Evolutionary conservation across 2,329 filamentous ascomycete genomes (phyloP), one percentile per base, ranked within the genome.

Genomic region (Teratosphaeria viscida): DNA sequence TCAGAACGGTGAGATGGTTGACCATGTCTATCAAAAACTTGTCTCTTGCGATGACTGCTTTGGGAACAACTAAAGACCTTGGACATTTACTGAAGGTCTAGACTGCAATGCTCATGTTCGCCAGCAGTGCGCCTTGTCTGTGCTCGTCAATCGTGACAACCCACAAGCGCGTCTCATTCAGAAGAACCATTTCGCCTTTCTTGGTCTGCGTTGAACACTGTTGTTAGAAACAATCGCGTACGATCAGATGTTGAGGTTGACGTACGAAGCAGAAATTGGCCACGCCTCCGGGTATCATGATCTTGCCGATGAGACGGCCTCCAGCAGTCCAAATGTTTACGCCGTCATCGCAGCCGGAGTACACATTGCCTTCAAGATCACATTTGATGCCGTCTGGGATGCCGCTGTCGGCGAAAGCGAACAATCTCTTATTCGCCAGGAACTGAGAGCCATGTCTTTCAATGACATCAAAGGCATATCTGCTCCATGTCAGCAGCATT

Each of bases 371-470:
- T 2, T 77, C 64, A 1, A 73, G 74, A 64, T 84, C 82, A 49
- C 77, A 76, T 62, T 81, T 80, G 61, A 82, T 72, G 8, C 85
- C 85, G 63, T 88, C 85, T 0, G 85, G 83, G 2, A 83, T 73
- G 2, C 82, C 80, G 63, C 61, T 60, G 58, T 67, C 67, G 23
- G 64, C 62, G 61, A 68, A 65, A n/a, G 68, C 68, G 59, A 69
- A 70, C 2, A 70, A 55, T 35, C 66, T 58, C 52, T 66, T 56
- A 54, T 69, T 70, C 34, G 64, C 61, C 43, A 69, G 58, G 47
- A 68, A 67, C 1, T 62, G 63, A 12, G 62, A 60, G 19, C 66
- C 66, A 57, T 67, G 63, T 47, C 67, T 54, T 12, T 62, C 61
- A 1, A 68, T 63, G 37, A 72, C 65, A 60, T 72, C 70, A 57